Evolutionary conservation across 305 asterid species (phyloP), one percentile per base, ranked within the genome.

Genomic region (Petunia hybrid): DNA sequence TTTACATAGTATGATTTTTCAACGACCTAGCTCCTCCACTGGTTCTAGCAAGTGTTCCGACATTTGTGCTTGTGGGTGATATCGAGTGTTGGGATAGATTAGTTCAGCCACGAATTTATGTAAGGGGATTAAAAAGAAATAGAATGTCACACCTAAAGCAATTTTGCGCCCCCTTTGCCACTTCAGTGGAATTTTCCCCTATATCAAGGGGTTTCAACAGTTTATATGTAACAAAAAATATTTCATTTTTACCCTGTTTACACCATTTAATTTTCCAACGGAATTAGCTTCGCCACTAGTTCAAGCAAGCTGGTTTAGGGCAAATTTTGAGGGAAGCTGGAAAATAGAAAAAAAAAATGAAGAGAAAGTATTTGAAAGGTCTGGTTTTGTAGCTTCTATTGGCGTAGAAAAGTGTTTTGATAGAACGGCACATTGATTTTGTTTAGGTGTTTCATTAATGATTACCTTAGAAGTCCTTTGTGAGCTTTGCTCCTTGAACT

Each of bases 391-490:
- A 10, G 63, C 35, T 57, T 57, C n/a, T 57, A 14, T 57, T 57
- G 6, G 63, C 63, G 6, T 16, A 70, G 42, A 40, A 12, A 70
- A 8, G 62, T 71, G 77, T 71, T 71, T 46, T 12, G 13, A 31
- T 48, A 16, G 78, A 31, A 48, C 35, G 61, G 43, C 12, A 3
- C 62, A 12, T 31, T 71, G 62, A 51, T 48, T 70, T 70, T 46
- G 60, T 13, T 46, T 35, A 10, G 41, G 77, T 71, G 43, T 31
- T 70, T 48, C 45, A 48, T 48, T 22, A 70, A 70, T 45, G 77
- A 70, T 46, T 22, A 9, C 8, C 12, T 53, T 71, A 71, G 77
- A 46, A 61, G 62, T 12, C 77, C 46, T 2, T 48, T 36, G 12
- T 48, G 62, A 71, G 45, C 35, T 10, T 71, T 48, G 77, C 43